Base-by-base conservation (phyloP, 2,329 filamentous ascomycete genomes). In the Amauroascus niger region DNA sequence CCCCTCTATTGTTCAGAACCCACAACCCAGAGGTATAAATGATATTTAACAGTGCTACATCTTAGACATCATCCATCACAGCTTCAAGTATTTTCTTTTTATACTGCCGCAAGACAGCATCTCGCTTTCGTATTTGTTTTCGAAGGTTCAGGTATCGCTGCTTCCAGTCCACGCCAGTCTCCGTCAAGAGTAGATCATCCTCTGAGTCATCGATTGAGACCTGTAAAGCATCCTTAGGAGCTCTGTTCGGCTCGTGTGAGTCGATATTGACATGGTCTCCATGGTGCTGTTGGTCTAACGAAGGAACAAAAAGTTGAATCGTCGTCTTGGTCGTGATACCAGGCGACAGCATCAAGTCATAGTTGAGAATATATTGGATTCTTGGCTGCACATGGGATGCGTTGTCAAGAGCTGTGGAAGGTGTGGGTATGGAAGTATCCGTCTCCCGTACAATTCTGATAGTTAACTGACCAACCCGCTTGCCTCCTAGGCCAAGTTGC, bases 51-150 rank as follows among this genome's bases (percentile, higher is more conserved):
- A 43, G 26, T 43, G 6, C 22, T 43, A 28, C 39, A 13, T 32
- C 7, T 40, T 32, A 57, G 9, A 43, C 18, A 49, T 52, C 55
- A 39, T 53, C 43, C 69, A 72, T 72, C n/a, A 72, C 70, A 14
- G 67, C 70, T 57, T 72, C 68, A 14, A 72, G 61, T 28, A 72
- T 70, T 44, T 66, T 71, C 32, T 69, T 69, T 53, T 71, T 71
- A 51, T 72, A 72, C 40, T 70, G 62, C 1, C 65, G 63, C 26
- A 72, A 54, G 20, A 68, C 62, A 13, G 64, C 62, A 11, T 72
- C 70, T 41, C 66, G 68, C 54, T 66, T 71, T 51, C 67, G 65
- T 62, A 68, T 65, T 50, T 71, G 68, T 30, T 64, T 63, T 13
- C 65, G 65, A 18, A 72, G 60, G 30, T 64, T 67, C 55, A 67